These are phyloP conservation scores for Canna indica DNA, from an alignment of 176 grass and related monocot species.

Conservation along the genomic window DNA sequence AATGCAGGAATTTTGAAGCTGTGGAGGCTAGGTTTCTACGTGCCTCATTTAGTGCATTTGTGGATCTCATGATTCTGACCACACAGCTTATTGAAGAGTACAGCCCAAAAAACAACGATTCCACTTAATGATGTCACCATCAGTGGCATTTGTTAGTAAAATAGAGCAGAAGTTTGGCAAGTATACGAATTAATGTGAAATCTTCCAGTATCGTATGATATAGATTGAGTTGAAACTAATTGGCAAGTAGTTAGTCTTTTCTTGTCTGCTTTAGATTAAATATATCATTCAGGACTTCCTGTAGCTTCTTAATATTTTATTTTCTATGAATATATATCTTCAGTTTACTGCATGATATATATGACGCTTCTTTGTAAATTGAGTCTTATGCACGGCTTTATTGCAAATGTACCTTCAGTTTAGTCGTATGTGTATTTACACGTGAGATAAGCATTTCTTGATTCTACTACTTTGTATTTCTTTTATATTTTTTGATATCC, in stretches of 20 bases:
- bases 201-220: not conserved
- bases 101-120: not conserved
- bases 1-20: conserved; percentile 58
- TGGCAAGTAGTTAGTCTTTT: not conserved
- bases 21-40: conserved; percentile 69
- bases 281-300: not conserved
- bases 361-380: not conserved
- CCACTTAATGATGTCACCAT: not conserved
- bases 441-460: no score
- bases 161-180: not conserved
- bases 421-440: no score
- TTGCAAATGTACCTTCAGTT: no score
- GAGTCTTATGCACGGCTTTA: no score
- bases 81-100: conserved; percentile 79
- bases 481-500: not conserved
- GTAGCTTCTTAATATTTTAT: not conserved
- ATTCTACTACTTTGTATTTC: not conserved
- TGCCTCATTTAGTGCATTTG: conserved; percentile 67
- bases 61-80: conserved; percentile 61
- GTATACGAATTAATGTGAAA: not conserved
- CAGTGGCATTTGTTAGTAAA: not conserved
- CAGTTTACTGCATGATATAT: not conserved
- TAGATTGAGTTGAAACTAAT: not conserved
- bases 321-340: not conserved
- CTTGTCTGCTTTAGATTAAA: not conserved